phyloP scores from a whole-genome alignment of 2,329 filamentous ascomycete genomes.

The Talaromyces atroroseus region DNA sequence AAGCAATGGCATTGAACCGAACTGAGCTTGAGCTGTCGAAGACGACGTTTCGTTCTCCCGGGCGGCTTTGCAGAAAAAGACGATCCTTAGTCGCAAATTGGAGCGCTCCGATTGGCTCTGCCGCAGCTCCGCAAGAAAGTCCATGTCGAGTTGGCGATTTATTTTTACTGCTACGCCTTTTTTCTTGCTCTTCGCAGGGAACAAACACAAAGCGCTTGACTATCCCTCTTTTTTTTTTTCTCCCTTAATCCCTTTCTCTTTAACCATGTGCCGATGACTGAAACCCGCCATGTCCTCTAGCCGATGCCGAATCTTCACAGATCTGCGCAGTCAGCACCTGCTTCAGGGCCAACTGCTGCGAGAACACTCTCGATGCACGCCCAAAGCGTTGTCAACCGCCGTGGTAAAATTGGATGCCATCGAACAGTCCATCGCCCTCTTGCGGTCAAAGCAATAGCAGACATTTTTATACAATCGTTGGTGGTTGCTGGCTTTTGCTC shows the following conservation, averaged over 20 bases:
- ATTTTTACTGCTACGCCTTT: not conserved
- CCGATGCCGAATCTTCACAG: conserved; percentile 60
- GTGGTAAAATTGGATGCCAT: not conserved
- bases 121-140: conserved; percentile 27
- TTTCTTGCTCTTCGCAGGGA: not conserved
- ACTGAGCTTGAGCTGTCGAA: not conserved
- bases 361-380: conserved; percentile 1
- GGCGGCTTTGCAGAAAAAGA: conserved; percentile 27
- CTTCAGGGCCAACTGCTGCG: conserved; percentile 33
- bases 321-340: conserved; percentile 47
- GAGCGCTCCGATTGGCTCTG: conserved; percentile 32
- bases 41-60: not conserved
- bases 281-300: conserved; percentile 55
- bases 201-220: not conserved
- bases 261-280: conserved; percentile 29
- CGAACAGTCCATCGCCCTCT: conserved; percentile 19
- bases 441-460: conserved; percentile 39
- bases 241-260: not conserved
- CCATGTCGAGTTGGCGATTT: conserved; percentile 2
- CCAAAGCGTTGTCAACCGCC: not conserved
- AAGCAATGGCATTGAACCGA: not conserved
- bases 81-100: conserved; percentile 23
- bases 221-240: not conserved
- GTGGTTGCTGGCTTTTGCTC: conserved; percentile 49
- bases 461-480: conserved; percentile 50